Evolutionary conservation across 1,139 yeast genomes (phyloP).

Genomic region (Zygotorulaspora mrakii): DNA sequence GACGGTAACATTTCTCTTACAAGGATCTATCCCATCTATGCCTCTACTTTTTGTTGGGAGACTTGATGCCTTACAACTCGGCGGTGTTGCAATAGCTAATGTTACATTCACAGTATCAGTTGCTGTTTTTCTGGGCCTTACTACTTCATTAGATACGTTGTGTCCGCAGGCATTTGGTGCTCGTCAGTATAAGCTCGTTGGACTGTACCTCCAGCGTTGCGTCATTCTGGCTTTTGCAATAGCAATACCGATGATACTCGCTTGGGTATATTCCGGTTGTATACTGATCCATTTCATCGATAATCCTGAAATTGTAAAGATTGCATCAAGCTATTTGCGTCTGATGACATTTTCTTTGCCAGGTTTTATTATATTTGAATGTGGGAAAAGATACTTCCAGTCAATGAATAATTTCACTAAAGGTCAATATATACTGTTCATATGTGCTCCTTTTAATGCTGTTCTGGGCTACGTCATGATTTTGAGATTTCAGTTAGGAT

Average conservation of each 20-base stretch:
- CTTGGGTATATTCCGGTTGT: slow-evolving; percentile 43
- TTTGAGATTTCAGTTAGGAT: slow-evolving; percentile 39
- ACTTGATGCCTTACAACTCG: slow-evolving; percentile 44
- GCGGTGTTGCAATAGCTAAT: slow-evolving; percentile 48
- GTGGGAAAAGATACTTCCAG: slow-evolving; percentile 44
- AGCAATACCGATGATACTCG: slow-evolving; percentile 37
- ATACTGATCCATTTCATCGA: slow-evolving; percentile 37
- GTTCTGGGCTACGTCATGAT: slow-evolving; percentile 40
- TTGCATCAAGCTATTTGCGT: slow-evolving; percentile 40
- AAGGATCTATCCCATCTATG: slow-evolving; percentile 44
- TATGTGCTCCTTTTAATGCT: slow-evolving; percentile 41
- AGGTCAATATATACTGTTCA: slow-evolving; percentile 40
- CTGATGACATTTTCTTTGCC: slow-evolving; percentile 40
- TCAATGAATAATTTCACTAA: slow-evolving; percentile 44
- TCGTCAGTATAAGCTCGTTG: slow-evolving; percentile 39
- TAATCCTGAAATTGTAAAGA: slow-evolving; percentile 35
- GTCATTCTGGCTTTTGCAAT: slow-evolving; percentile 40
- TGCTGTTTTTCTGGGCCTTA: slow-evolving; percentile 51
- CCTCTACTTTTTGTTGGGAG: slow-evolving; percentile 47
- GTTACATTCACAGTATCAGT: slow-evolving; percentile 50
- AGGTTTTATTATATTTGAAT: slow-evolving; percentile 42
- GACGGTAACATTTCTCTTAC: slow-evolving; percentile 45
- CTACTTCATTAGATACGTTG: slow-evolving; percentile 52
- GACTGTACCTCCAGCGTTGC: slow-evolving; percentile 44
- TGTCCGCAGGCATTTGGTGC: slow-evolving; percentile 54